Base-by-base conservation (phyloP, 2,329 filamentous ascomycete species). In the Teratosphaeria destructans region DNA sequence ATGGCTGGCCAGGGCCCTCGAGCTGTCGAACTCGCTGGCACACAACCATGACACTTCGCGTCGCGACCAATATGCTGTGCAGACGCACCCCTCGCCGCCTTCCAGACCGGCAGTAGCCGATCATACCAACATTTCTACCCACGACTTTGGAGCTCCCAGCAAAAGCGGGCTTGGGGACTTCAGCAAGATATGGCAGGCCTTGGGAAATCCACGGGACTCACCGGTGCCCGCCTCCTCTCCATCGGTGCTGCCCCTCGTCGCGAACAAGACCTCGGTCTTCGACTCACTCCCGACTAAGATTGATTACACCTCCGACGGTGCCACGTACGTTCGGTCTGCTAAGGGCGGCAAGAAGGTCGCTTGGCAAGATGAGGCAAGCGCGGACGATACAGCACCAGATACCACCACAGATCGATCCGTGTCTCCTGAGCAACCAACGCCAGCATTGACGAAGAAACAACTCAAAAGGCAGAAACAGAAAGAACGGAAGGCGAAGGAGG, bases 1-100 rank as follows among this genome's bases (percentile, higher is more conserved):
- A 52, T 80, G 78, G 78, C 76, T 79, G 58, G 72, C 75, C 60
- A 71, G 75, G n/a, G 76, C 75, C 47, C 70, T 77, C 58, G 72
- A 76, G 43, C 70, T 79, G 43, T 72, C 77, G 64, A 71, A 72
- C 59, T 67, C 66, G 27, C 64, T 71, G 32, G 59, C 63, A 11
- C 54, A 58, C 16, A 57, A 59, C 3, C 39, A 60, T 32, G 56
- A 59, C 29, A 58, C 57, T 23, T 12, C 53, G 39, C 56, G 32
- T 49, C 55, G 60, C 57, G 62, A 64, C 26, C 58, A 56, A 11
- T 56, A 57, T 26, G 59, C 59, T 26, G 49, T 54, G 7, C 11
- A 32, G n/a, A 27, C 55, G 39, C 55, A 19, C n/a, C 37, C 27
- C 26, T 49, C 47, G 8, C n/a, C 26, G 56, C 56, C 56, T 7